Evolutionary conservation across 129 eudicot species (phyloP), one percentile per base, ranked within the genome.

Genomic region (Dittrichia graveolens): DNA sequence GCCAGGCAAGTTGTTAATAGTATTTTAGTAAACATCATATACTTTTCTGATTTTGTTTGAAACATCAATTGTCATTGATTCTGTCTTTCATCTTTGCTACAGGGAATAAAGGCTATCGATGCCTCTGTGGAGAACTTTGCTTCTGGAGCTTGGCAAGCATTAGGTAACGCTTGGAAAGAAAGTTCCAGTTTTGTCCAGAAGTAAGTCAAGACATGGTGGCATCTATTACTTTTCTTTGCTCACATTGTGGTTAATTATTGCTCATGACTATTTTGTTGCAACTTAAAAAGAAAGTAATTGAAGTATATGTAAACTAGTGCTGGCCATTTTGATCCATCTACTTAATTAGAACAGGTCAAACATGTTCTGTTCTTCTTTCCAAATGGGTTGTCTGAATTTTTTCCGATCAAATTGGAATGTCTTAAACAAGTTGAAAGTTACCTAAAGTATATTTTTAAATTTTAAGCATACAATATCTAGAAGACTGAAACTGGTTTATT

Each of bases 141-240:
- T 69, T 85, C 95, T 12, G 98, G 98, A 59, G 98, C 98, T 73
- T 93, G 98, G 98, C 89, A 88, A 67, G 98, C 91, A 8, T 71
- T 93, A 9, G 96, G 98, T 79, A 93, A 80, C 79, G 98, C 96
- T 70, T 84, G 81, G 81, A 93, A 82, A 85, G 98, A 85, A 61
- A 85, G 96, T 77, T 86, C 95, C 42, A 61, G 38, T 73, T 80
- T 93, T 19, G 91, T 89, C 69, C 79, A 93, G 52, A 85, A 85
- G 98, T 87, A 89, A 62, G 92, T 68, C 16, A 37, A n/a, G 13
- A 0, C 54, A 35, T 35, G 31, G 31, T 59, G 60, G 34, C 46
- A 8, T 73, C 13, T 37, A 6, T 24, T 38, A 13, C 31, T 40
- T 73, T 10, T 24, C 38, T 54, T 16, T 18, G 8, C 49, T 44